A percentile compares a stretch with the other conserved stretches of the same genome.
Conservation (phyloP, 2,329 filamentous ascomycete genomes). For the Xylaria digitata region DNA sequence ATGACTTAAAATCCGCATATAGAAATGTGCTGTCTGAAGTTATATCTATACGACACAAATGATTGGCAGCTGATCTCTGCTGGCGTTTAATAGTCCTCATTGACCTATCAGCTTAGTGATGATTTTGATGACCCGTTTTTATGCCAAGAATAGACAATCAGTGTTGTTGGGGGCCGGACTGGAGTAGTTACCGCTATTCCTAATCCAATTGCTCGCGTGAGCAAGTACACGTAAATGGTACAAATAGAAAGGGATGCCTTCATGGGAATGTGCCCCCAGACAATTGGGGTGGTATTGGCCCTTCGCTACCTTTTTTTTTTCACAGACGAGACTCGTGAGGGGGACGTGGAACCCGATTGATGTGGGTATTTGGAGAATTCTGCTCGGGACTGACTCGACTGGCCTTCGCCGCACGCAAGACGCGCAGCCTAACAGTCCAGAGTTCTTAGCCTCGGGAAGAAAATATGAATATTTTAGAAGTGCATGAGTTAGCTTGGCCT, state of each 20-base stretch:
- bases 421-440: background rate
- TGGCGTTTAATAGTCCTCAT: too few species aligned
- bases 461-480: background rate
- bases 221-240: background rate
- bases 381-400: constrained; percentile 20
- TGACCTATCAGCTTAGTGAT: background rate
- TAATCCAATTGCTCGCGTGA: constrained; percentile 1
- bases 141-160: too few species aligned
- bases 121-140: background rate
- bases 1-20: too few species aligned
- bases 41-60: too few species aligned
- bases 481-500: background rate
- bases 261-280: constrained; percentile 2
- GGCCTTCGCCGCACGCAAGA: background rate
- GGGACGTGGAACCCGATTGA: constrained; percentile 13
- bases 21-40: too few species aligned
- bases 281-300: constrained; percentile 2
- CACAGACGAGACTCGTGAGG: constrained; percentile 23
- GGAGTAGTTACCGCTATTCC: background rate
- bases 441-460: background rate
- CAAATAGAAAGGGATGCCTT: background rate
- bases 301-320: background rate
- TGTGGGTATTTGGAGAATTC: constrained; percentile 34
- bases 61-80: too few species aligned
- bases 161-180: too few species aligned